Percentiles rank a stretch among this genome's conserved stretches.
Evolutionary conservation across 2,329 filamentous ascomycete genomes (phyloP).

Genomic region (Aspergillus sp.): DNA sequence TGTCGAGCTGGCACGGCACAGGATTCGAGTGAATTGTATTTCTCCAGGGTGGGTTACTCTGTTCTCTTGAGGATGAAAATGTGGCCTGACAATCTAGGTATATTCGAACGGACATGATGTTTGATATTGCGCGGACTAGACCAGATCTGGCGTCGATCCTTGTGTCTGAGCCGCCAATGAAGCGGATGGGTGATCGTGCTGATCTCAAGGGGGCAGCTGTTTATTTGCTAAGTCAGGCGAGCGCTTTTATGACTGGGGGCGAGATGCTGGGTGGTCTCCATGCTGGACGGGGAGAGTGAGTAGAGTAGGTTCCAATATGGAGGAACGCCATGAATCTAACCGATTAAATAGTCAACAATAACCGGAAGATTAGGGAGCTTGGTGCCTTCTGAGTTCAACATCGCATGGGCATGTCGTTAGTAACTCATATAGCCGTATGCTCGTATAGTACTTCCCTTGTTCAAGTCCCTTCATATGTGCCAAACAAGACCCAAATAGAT

Average conservation of each 20-base stretch:
- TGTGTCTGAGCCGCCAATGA: conserved; percentile 33
- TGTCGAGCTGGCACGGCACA: conserved; percentile 36
- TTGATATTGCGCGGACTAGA: conserved; percentile 16
- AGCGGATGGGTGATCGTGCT: conserved; percentile 27
- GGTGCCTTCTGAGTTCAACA: too few relatives aligned
- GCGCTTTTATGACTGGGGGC: conserved; percentile 33
- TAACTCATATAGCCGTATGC: too few relatives aligned
- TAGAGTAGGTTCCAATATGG: too few relatives aligned
- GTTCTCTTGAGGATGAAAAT: background rate
- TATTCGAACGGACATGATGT: conserved; percentile 27
- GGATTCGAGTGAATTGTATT: conserved; percentile 38
- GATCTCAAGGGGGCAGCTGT: conserved; percentile 35
- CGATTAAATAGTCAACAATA: too few relatives aligned
- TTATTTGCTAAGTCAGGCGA: conserved; percentile 34
- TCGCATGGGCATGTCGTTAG: too few relatives aligned
- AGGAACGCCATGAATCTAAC: too few relatives aligned
- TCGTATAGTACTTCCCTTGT: too few relatives aligned
- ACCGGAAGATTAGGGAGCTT: too few relatives aligned
- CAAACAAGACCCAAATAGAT: too few relatives aligned
- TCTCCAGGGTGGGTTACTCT: conserved; percentile 15
- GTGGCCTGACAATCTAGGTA: conserved; percentile 23
- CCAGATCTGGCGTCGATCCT: conserved; percentile 26
- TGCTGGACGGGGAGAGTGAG: too few relatives aligned
- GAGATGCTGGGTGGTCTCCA: conserved; percentile 34
- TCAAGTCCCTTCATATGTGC: too few relatives aligned